phyloP scores from a whole-genome alignment of 306 rosid species.

The Ochetophila trinervis region DNA sequence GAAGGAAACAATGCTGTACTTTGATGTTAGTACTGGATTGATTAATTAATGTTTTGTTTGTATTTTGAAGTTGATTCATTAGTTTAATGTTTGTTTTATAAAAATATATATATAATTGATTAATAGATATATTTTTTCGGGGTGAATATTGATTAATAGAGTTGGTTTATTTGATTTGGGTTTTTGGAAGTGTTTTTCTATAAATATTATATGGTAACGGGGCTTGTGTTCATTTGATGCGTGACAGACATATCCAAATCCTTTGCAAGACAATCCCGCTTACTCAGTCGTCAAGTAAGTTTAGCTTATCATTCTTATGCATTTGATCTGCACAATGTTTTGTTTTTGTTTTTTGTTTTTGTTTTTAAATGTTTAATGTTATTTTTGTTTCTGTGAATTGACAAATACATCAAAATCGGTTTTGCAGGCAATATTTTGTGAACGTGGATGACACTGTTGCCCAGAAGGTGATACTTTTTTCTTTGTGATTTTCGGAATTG shows the following conservation, averaged over 20 bases:
- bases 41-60: too few species aligned
- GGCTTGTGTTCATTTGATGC: conserved; percentile 10
- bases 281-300: conserved; percentile 91
- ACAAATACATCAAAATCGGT: conserved; percentile 11
- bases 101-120: too few species aligned
- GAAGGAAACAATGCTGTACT: too few species aligned
- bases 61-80: background rate
- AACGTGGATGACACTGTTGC: conserved; percentile 79
- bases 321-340: background rate
- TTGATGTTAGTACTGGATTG: too few species aligned
- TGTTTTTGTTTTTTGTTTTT: background rate
- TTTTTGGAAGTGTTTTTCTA: background rate
- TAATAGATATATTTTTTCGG: too few species aligned
- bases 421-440: conserved; percentile 90
- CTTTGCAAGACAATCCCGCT: conserved; percentile 87
- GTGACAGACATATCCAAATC: conserved; percentile 74
- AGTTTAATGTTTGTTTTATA: background rate
- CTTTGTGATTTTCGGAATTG: background rate
- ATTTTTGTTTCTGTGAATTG: background rate
- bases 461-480: conserved; percentile 48
- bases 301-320: background rate
- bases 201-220: background rate
- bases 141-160: too few species aligned
- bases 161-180: background rate
- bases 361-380: background rate